phyloP scores from a whole-genome alignment of 768 basidiomycete species.

The Gymnopilus junonius region DNA sequence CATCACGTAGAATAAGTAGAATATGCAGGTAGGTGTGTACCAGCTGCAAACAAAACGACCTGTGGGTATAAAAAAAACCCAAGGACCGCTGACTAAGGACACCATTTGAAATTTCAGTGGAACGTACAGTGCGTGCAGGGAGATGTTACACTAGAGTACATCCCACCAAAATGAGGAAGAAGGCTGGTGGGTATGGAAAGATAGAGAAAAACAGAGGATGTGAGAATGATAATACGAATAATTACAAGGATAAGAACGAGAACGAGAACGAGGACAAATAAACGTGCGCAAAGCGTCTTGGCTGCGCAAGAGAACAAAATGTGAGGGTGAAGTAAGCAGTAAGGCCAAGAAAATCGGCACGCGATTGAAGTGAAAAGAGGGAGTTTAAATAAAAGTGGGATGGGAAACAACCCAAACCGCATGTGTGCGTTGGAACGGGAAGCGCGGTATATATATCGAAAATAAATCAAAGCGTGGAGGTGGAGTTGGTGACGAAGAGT shows the following conservation, averaged over 20 bases:
- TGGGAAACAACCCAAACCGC: neutral
- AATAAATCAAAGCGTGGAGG: too few relatives aligned
- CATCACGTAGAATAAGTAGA: neutral
- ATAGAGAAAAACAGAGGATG: neutral
- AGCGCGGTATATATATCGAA: neutral
- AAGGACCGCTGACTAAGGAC: too few relatives aligned
- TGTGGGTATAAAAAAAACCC: too few relatives aligned
- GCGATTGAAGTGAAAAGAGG: neutral
- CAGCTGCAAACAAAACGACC: too few relatives aligned
- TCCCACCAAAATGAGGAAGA: slow-evolving; percentile 1
- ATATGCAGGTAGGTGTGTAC: neutral
- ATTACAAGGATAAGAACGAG: neutral
- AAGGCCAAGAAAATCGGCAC: neutral
- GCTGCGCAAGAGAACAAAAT: neutral
- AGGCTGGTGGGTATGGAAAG: too few relatives aligned
- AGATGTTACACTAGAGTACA: neutral
- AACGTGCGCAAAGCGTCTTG: neutral
- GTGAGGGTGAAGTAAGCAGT: too few relatives aligned
- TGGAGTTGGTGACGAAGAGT: too few relatives aligned
- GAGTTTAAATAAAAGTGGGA: neutral
- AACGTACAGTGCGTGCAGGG: too few relatives aligned
- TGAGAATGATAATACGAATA: neutral
- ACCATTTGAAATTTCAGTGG: neutral
- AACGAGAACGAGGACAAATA: neutral
- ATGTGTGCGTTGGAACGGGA: neutral